Evolutionary conservation across 2,329 filamentous ascomycete genomes (phyloP).

Genomic region (Salinomyces thailandicus): DNA sequence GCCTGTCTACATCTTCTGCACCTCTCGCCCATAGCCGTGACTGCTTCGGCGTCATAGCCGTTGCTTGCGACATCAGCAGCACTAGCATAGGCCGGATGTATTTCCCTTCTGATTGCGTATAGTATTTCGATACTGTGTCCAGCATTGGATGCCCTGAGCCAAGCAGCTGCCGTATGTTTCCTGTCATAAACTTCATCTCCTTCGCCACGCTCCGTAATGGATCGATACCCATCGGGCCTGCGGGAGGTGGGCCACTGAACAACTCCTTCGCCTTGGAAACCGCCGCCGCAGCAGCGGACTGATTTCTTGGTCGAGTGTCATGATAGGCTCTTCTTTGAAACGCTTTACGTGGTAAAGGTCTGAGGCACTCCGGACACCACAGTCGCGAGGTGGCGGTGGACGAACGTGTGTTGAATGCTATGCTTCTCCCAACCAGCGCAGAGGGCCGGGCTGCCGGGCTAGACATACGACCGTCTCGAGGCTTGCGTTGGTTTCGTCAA

Average conservation of each 20-base stretch:
- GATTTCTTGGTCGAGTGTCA: constrained; percentile 33
- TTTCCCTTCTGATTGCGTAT: constrained; percentile 92
- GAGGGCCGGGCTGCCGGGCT: constrained; percentile 23
- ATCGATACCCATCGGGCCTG: constrained; percentile 65
- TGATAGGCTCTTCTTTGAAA: constrained; percentile 22
- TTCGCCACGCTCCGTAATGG: constrained; percentile 84
- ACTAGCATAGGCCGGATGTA: constrained; percentile 91
- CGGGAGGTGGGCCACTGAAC: constrained; percentile 55
- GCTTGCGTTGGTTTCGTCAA: not conserved
- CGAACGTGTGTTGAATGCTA: constrained; percentile 14
- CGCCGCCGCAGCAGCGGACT: constrained; percentile 60
- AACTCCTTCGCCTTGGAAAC: constrained; percentile 58
- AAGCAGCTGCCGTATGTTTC: constrained; percentile 85
- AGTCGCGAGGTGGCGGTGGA: constrained; percentile 8
- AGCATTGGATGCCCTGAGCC: constrained; percentile 90
- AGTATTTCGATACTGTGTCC: constrained; percentile 95
- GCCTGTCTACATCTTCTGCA: constrained; percentile 41
- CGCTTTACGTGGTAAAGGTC: constrained; percentile 18
- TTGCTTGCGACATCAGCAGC: constrained; percentile 90
- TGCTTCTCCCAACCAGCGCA: constrained; percentile 23
- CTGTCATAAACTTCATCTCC: constrained; percentile 91
- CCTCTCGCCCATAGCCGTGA: constrained; percentile 30
- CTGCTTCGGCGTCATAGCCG: constrained; percentile 62
- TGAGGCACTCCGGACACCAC: constrained; percentile 24
- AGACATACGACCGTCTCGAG: constrained; percentile 21